phyloP scores from a whole-genome alignment of 306 rosid genomes.

The Gillenia trifoliata region DNA sequence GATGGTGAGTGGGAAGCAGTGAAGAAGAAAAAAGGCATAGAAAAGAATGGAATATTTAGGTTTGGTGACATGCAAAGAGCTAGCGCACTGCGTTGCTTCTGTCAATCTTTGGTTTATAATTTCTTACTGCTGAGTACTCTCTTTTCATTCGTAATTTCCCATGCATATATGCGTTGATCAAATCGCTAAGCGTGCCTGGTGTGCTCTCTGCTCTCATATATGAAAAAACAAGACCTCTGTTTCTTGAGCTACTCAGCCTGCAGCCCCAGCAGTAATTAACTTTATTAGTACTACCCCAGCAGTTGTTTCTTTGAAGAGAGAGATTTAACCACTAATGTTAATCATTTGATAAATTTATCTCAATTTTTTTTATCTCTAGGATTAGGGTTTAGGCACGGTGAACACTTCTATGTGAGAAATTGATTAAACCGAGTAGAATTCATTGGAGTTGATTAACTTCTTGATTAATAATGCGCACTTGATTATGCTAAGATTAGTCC shows the following conservation, averaged over 20 bases:
- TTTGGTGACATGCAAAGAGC: slow-evolving; percentile 43
- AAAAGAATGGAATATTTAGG: slow-evolving; percentile 64
- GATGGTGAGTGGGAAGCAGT: slow-evolving; percentile 54
- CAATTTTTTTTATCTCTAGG: background rate
- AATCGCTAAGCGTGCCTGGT: slow-evolving; percentile 59
- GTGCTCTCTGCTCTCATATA: background rate
- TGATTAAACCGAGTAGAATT: background rate
- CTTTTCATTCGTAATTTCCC: slow-evolving; percentile 27
- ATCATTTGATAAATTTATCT: background rate
- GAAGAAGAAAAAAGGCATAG: slow-evolving; percentile 19
- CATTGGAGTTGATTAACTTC: background rate
- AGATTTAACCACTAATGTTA: no score
- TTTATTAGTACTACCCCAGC: background rate
- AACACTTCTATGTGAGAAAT: background rate
- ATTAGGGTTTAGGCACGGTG: background rate
- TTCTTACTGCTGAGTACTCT: slow-evolving; percentile 1
- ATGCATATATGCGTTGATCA: slow-evolving; percentile 35
- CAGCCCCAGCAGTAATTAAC: background rate
- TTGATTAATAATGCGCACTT: background rate
- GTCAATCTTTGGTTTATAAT: background rate
- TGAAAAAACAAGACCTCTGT: background rate
- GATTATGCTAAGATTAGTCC: background rate
- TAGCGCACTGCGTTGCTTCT: slow-evolving; percentile 3
- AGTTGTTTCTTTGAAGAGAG: no score
- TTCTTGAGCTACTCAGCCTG: slow-evolving; percentile 3